phyloP scores from a whole-genome alignment of 2,329 filamentous ascomycete species.

The Trichoderma lentiforme region DNA sequence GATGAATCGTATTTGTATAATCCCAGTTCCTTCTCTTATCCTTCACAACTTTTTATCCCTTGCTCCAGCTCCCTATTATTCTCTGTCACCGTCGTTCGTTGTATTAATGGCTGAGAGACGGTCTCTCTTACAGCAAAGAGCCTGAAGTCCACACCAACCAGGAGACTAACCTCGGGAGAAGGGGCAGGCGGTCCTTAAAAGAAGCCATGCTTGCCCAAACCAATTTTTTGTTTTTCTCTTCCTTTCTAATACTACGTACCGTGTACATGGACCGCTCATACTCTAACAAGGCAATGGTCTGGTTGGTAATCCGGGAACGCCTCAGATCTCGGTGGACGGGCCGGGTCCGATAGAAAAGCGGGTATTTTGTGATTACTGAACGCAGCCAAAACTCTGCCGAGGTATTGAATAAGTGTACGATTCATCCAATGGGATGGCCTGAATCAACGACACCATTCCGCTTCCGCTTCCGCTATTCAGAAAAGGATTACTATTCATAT shows the following conservation, averaged over 20 bases:
- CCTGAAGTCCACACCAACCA: neutral
- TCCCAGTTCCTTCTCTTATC: neutral
- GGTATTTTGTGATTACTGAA: constrained; percentile 2
- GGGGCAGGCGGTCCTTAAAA: neutral
- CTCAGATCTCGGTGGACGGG: neutral
- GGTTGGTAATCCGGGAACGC: constrained; percentile 1
- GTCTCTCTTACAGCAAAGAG: too few relatives aligned
- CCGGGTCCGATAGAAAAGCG: constrained; percentile 6
- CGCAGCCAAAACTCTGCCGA: neutral
- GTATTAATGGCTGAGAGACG: neutral
- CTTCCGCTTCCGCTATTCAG: neutral
- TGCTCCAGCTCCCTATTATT: neutral
- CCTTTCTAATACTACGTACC: neutral
- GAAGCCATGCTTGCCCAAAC: neutral
- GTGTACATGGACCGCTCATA: neutral
- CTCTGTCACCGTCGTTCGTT: neutral
- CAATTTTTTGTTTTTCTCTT: neutral
- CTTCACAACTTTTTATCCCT: neutral
- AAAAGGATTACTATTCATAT: constrained; percentile 2
- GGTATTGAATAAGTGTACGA: neutral
- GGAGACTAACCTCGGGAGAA: neutral
- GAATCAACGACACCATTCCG: neutral
- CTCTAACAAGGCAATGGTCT: neutral
- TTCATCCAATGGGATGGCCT: neutral
- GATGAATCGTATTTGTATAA: neutral